These are phyloP conservation scores for Yamadazyma kanchanaburiensis DNA, from an alignment of 1,139 yeast genomes.

Conservation along the genomic window DNA sequence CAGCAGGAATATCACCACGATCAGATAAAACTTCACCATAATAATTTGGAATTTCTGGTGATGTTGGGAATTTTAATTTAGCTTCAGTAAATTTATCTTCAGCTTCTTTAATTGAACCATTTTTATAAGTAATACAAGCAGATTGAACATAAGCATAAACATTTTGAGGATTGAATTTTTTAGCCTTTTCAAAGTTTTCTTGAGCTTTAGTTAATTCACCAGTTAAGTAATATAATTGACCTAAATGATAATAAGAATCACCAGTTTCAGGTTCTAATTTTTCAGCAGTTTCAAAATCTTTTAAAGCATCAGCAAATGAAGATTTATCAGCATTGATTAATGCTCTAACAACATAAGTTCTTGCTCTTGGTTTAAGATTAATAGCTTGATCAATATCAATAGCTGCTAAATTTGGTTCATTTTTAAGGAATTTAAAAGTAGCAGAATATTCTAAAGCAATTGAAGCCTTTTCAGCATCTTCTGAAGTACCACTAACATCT, in stretches of 20 bases:
- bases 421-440: conserved; percentile 79
- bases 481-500: conserved; percentile 31
- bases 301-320: conserved; percentile 58
- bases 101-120: conserved; percentile 60
- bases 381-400: conserved; percentile 63
- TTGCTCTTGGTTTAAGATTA: conserved; percentile 68
- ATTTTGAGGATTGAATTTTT: conserved; percentile 69
- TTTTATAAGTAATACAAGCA: conserved; percentile 89
- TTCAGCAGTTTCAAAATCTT: conserved; percentile 73
- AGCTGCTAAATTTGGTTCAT: conserved; percentile 62
- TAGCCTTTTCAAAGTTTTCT: conserved; percentile 72
- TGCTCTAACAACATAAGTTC: conserved; percentile 82
- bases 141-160: conserved; percentile 87
- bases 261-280: conserved; percentile 67
- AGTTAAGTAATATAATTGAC: conserved; percentile 83
- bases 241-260: conserved; percentile 90
- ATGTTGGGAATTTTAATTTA: conserved; percentile 73
- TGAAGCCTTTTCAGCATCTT: conserved; percentile 49
- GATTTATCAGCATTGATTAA: conserved; percentile 79
- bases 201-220: conserved; percentile 75
- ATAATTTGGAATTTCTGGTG: conserved; percentile 92
- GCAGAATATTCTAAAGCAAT: conserved; percentile 83
- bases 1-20: conserved; percentile 66
- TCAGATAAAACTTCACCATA: conserved; percentile 93
- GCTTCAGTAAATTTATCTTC: conserved; percentile 72